Percentiles rank a stretch among this genome's conserved stretches.
Evolutionary conservation across 768 basidiomycete genomes (phyloP).

Genomic region (Megacollybia marginata): DNA sequence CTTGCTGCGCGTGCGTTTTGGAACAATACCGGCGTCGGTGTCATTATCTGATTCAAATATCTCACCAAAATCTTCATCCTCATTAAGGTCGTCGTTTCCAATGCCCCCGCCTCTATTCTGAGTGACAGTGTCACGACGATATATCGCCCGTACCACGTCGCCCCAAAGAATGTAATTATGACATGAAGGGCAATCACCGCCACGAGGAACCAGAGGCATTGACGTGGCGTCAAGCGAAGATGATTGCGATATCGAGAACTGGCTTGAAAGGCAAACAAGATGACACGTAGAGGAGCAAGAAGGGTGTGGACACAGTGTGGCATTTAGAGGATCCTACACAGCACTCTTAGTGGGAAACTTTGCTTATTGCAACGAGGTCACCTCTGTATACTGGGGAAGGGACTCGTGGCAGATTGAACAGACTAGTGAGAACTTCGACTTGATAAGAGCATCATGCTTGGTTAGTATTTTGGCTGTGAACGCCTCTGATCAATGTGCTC

Average conservation of each 20-base stretch:
- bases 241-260: slow-evolving; percentile 29
- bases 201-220: slow-evolving; percentile 46
- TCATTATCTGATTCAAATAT: slow-evolving; percentile 22
- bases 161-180: slow-evolving; percentile 57
- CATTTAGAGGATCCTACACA: slow-evolving; percentile 40
- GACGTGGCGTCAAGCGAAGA: background rate
- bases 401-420: slow-evolving; percentile 43
- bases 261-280: slow-evolving; percentile 44
- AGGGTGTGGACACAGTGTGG: slow-evolving; percentile 45
- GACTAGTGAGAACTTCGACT: slow-evolving; percentile 20
- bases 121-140: slow-evolving; percentile 35
- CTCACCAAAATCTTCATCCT: slow-evolving; percentile 18
- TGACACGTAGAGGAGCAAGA: slow-evolving; percentile 50
- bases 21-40: background rate
- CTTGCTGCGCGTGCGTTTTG: no score
- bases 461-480: slow-evolving; percentile 43
- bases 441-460: slow-evolving; percentile 38
- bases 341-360: slow-evolving; percentile 1
- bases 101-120: background rate
- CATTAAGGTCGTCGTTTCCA: slow-evolving; percentile 15
- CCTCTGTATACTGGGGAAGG: slow-evolving; percentile 32
- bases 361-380: slow-evolving; percentile 18
- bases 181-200: slow-evolving; percentile 52
- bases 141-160: slow-evolving; percentile 57
- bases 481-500: slow-evolving; percentile 22